phyloP scores from a whole-genome alignment of 352 stramenopile genomes.

The Pythium monospermum region DNA sequence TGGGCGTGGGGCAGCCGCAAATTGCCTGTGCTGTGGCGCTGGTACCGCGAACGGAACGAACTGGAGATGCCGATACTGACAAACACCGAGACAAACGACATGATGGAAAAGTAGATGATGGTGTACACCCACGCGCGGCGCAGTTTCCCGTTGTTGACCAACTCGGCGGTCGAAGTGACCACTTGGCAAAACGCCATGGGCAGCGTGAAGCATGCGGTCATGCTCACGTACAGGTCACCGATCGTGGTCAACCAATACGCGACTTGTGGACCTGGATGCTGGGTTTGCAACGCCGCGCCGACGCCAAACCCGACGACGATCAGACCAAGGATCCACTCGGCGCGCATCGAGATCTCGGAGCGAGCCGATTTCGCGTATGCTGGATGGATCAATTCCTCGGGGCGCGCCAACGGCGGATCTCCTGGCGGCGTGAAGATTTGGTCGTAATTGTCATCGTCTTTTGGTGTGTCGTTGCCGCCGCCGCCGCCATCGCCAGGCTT shows the following conservation, averaged over 20 bases:
- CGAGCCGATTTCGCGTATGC: constrained; percentile 12
- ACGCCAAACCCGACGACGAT: constrained; percentile 34
- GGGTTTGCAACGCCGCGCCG: constrained; percentile 28
- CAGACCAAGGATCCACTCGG: constrained; percentile 34
- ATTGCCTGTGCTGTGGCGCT: constrained; percentile 16
- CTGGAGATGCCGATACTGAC: constrained; percentile 27
- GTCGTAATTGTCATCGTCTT: constrained; percentile 34
- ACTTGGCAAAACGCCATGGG: constrained; percentile 64
- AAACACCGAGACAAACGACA: constrained; percentile 24
- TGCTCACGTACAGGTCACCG: constrained; percentile 49
- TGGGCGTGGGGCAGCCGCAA: constrained; percentile 28
- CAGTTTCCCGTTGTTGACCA: constrained; percentile 38
- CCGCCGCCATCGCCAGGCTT: constrained; percentile 2
- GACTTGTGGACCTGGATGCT: constrained; percentile 25
- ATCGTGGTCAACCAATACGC: constrained; percentile 56
- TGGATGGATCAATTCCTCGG: constrained; percentile 17
- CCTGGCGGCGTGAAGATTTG: constrained; percentile 46
- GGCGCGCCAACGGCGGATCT: constrained; percentile 30
- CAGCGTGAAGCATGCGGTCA: constrained; percentile 49
- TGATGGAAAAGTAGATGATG: constrained; percentile 29
- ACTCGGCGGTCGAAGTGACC: constrained; percentile 42
- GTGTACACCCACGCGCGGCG: constrained; percentile 39
- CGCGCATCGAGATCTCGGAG: constrained; percentile 31
- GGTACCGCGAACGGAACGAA: constrained; percentile 29
- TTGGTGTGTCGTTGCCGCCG: constrained; percentile 26